These are phyloP conservation scores for Starmerella davenportii DNA, from an alignment of 805 yeast species.

Conservation along the genomic window DNA sequence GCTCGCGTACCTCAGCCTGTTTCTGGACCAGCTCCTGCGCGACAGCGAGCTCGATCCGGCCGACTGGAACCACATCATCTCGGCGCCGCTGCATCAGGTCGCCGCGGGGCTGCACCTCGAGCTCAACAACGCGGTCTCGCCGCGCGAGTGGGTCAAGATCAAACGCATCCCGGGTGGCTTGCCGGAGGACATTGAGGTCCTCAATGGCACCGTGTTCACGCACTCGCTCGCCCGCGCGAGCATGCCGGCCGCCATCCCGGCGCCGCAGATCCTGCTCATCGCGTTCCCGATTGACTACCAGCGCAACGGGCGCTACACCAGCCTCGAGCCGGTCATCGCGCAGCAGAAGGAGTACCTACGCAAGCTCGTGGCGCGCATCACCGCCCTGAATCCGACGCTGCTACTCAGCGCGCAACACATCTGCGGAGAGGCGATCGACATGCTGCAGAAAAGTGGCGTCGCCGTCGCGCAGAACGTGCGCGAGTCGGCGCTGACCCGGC, in stretches of 20 bases:
- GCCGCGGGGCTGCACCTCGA: slow-evolving; percentile 45
- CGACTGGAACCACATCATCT: slow-evolving; percentile 43
- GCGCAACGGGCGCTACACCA: slow-evolving; percentile 58
- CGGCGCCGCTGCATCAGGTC: slow-evolving; percentile 33
- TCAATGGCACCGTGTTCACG: slow-evolving; percentile 73
- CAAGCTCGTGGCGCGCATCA: slow-evolving; percentile 61
- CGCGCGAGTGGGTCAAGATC: slow-evolving; percentile 73
- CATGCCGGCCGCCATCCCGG: slow-evolving; percentile 47
- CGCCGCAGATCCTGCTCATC: slow-evolving; percentile 64
- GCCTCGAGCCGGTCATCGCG: slow-evolving; percentile 64
- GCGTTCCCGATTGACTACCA: slow-evolving; percentile 81
- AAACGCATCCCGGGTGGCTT: slow-evolving; percentile 68
- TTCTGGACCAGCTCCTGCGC: slow-evolving; percentile 20
- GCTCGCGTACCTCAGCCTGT: slow-evolving; percentile 18
- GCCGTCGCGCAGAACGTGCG: slow-evolving; percentile 70
- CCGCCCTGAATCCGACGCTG: slow-evolving; percentile 59
- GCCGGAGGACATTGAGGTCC: slow-evolving; percentile 37
- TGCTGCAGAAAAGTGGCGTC: slow-evolving; percentile 55
- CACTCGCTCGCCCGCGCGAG: slow-evolving; percentile 60
- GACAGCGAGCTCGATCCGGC: slow-evolving; percentile 25
- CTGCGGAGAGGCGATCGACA: slow-evolving; percentile 60
- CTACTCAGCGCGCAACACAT: slow-evolving; percentile 63
- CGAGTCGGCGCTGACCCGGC: slow-evolving; percentile 60
- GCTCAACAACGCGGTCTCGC: slow-evolving; percentile 56
- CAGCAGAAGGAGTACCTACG: slow-evolving; percentile 76